Base-by-base conservation (phyloP, 1,284 basidiomycete genomes). In the Fistulinella cinereoalba region DNA sequence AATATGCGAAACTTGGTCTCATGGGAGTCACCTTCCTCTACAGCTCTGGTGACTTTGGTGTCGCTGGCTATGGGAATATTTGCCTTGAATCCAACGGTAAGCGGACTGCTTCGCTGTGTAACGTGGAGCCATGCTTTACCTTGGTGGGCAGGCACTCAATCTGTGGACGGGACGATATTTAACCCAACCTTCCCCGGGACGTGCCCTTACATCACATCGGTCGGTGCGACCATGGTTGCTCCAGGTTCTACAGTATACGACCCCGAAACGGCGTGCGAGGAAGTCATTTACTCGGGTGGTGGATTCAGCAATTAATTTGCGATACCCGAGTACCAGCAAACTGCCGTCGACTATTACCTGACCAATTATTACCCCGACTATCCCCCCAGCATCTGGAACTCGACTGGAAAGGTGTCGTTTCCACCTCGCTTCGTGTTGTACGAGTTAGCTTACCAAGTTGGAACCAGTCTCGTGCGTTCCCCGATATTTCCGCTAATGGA, bases 171-270 rank as follows among this genome's bases (percentile, higher is more conserved):
- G 9, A 62, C 7, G 68, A 60, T 62, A 2, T 61, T 76, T 68
- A 73, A 75, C 46, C 77, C 73, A 0, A 64, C 61, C 10, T 83
- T 83, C 69, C 81, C 81, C 1, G 69, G 71, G 4, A 72, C 69
- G 0, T 83, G 80, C 53, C 81, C 81, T 4, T 83, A 71, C 50
- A 62, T 81, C 28, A 81, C 79, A 1, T 70, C 74, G 4, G 73
- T 83, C 33, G 80, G 80, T 32, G 80, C 78, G 11, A 81, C 79
- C 8, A 74, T 80, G 60, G 66, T 77, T 39, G 67, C 68, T 33
- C 65, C 69, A 2, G 68, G 67, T 28, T 56, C 66, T 11, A 71
- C 59, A 4, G 69, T 75, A 22, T 43, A 38, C 7, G 62, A 61
- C 0, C 69, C 69, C 6, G 75, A 77, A 49, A 52, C 24, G 18